Conservation (phyloP, 495 filamentous ascomycete species). For the Hypomontagnella monticulosa region DNA sequence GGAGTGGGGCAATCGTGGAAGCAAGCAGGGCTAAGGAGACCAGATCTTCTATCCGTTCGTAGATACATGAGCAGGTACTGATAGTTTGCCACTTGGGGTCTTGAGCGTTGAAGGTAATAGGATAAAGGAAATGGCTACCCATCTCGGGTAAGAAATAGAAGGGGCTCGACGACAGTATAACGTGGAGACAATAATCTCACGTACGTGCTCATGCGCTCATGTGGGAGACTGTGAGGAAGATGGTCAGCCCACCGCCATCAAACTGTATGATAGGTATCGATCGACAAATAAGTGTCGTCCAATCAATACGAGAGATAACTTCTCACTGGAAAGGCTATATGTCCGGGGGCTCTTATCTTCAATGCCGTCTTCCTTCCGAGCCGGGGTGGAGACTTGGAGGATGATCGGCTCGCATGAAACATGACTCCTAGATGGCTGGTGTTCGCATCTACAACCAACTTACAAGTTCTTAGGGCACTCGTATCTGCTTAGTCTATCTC, state of each 20-base stretch:
- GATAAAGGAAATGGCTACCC: too few relatives aligned
- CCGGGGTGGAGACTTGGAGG: not conserved
- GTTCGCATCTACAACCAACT: not conserved
- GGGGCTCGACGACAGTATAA: too few relatives aligned
- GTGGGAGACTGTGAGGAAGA: not conserved
- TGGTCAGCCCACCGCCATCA: constrained; percentile 1
- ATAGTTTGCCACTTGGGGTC: not conserved
- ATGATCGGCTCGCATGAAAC: not conserved
- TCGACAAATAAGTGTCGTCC: constrained; percentile 1
- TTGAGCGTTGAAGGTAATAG: too few relatives aligned
- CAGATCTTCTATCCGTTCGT: not conserved
- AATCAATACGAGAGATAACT: constrained; percentile 5
- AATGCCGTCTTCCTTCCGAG: not conserved
- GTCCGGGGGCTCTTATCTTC: constrained; percentile 16
- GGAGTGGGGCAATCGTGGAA: constrained; percentile 4
- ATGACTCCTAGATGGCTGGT: not conserved
- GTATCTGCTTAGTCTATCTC: too few relatives aligned
- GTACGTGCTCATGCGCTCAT: not conserved
- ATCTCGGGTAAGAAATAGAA: too few relatives aligned
- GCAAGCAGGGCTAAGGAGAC: constrained; percentile 2
- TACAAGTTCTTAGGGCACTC: too few relatives aligned
- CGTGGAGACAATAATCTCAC: too few relatives aligned
- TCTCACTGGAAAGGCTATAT: not conserved
- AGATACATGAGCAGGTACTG: not conserved
- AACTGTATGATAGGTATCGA: not conserved